phyloP scores from a whole-genome alignment of 192 early-diverging fungal species.

The Coemansia sp. region DNA sequence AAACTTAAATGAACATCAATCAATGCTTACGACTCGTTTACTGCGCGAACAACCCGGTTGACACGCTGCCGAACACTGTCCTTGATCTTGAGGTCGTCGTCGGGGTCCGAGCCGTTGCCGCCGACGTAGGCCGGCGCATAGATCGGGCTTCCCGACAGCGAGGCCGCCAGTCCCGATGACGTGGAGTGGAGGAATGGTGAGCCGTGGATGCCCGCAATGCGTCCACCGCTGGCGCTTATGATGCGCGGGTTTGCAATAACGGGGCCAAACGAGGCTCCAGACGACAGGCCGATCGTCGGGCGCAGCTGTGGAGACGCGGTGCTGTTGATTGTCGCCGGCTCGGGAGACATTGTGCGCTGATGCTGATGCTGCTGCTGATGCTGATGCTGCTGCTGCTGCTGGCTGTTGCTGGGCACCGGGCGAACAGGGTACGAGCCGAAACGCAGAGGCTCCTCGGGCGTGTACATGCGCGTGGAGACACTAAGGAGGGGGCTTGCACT shows the following conservation, averaged over 20 bases:
- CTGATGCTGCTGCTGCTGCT: too few relatives aligned
- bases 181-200: constrained; percentile 9
- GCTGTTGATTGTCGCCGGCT: constrained; percentile 5
- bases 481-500: constrained; percentile 34
- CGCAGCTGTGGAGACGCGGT: constrained; percentile 36
- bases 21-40: constrained; percentile 46
- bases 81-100: constrained; percentile 43
- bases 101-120: neutral
- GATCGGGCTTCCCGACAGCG: neutral
- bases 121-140: neutral
- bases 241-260: constrained; percentile 17
- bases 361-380: too few relatives aligned
- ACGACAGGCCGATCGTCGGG: constrained; percentile 36
- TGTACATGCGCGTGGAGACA: constrained; percentile 38
- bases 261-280: constrained; percentile 26
- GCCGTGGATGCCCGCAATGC: constrained; percentile 9
- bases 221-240: constrained; percentile 8
- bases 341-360: constrained; percentile 32
- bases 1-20: neutral
- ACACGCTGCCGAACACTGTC: constrained; percentile 53
- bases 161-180: constrained; percentile 7
- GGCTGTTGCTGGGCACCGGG: neutral
- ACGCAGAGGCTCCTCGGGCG: constrained; percentile 30
- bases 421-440: neutral
- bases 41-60: constrained; percentile 43